Evolutionary conservation across 2,329 filamentous ascomycete species (phyloP).

Genomic region (Xylariaceae sp.): DNA sequence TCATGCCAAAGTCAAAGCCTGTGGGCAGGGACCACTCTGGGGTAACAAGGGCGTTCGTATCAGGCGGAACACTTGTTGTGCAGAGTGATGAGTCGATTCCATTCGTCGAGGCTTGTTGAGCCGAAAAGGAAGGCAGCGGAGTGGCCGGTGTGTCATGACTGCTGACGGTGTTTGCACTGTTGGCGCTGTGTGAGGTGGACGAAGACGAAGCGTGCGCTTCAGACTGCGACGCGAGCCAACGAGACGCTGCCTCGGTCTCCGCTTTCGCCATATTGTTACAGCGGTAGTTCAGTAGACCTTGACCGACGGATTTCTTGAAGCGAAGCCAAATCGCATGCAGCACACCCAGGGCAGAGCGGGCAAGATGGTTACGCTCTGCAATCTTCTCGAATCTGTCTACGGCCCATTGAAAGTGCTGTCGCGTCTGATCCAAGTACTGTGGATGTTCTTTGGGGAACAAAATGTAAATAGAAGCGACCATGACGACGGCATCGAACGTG

Average conservation of each 20-base stretch:
- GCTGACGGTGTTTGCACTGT: not conserved
- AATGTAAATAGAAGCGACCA: slow-evolving; percentile 57
- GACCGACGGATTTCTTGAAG: slow-evolving; percentile 46
- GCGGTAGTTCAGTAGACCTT: slow-evolving; percentile 25
- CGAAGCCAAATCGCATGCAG: slow-evolving; percentile 50
- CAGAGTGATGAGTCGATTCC: slow-evolving; percentile 22
- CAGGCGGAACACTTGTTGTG: slow-evolving; percentile 9
- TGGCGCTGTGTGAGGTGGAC: slow-evolving; percentile 5
- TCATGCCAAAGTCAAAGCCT: slow-evolving; percentile 44
- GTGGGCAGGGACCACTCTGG: slow-evolving; percentile 40
- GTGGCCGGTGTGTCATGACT: slow-evolving; percentile 5
- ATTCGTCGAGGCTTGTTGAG: slow-evolving; percentile 16
- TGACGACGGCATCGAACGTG: slow-evolving; percentile 59
- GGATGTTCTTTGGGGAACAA: slow-evolving; percentile 53
- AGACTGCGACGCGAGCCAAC: slow-evolving; percentile 14
- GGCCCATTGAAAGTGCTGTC: slow-evolving; percentile 56
- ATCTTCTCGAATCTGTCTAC: slow-evolving; percentile 55
- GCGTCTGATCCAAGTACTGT: slow-evolving; percentile 41
- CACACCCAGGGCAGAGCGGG: slow-evolving; percentile 50
- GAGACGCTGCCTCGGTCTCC: slow-evolving; percentile 20
- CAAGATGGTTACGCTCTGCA: slow-evolving; percentile 48
- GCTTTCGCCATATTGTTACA: slow-evolving; percentile 9
- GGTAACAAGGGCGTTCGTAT: slow-evolving; percentile 20
- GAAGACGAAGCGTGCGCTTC: slow-evolving; percentile 11
- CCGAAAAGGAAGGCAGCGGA: slow-evolving; percentile 7